These are phyloP conservation scores for Crithidia acanthocephali DNA, from an alignment of 208 protist species.

Conservation along the genomic window DNA sequence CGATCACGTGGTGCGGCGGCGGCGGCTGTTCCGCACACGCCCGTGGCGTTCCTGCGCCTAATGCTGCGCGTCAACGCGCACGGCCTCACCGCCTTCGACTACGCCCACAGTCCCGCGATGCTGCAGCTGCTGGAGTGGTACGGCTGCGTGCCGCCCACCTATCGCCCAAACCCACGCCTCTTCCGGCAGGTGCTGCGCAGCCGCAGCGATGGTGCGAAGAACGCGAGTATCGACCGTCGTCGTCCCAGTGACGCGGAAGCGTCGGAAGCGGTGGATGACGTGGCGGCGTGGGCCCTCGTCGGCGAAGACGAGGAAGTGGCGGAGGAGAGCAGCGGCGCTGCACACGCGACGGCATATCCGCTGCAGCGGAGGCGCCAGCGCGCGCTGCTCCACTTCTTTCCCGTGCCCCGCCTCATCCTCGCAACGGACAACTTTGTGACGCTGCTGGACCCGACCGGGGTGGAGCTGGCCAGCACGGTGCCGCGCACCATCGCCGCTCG, in stretches of 20 bases:
- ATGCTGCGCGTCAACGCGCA: conserved; percentile 77
- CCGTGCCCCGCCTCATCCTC: conserved; percentile 68
- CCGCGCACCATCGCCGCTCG: background rate
- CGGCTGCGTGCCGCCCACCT: conserved; percentile 80
- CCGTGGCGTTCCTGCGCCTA: conserved; percentile 57
- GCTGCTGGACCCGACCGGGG: conserved; percentile 54
- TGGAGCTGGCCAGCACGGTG: conserved; percentile 30
- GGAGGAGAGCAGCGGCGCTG: background rate
- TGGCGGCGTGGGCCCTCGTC: conserved; percentile 6
- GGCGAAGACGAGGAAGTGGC: background rate
- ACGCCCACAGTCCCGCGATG: conserved; percentile 73
- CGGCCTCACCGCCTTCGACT: conserved; percentile 84
- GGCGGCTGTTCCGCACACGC: conserved; percentile 1
- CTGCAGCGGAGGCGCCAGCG: background rate
- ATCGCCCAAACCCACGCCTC: conserved; percentile 71
- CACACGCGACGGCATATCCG: background rate
- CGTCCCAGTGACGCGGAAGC: background rate
- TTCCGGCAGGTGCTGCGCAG: conserved; percentile 20
- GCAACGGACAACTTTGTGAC: conserved; percentile 60
- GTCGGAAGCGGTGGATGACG: background rate
- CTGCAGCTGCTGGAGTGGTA: conserved; percentile 74
- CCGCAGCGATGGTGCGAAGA: background rate
- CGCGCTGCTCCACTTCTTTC: conserved; percentile 37
- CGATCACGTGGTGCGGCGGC: background rate
- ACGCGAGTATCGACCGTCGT: background rate